phyloP scores from a whole-genome alignment of 2,329 filamentous ascomycete species.

The Shiraia bambusicola region DNA sequence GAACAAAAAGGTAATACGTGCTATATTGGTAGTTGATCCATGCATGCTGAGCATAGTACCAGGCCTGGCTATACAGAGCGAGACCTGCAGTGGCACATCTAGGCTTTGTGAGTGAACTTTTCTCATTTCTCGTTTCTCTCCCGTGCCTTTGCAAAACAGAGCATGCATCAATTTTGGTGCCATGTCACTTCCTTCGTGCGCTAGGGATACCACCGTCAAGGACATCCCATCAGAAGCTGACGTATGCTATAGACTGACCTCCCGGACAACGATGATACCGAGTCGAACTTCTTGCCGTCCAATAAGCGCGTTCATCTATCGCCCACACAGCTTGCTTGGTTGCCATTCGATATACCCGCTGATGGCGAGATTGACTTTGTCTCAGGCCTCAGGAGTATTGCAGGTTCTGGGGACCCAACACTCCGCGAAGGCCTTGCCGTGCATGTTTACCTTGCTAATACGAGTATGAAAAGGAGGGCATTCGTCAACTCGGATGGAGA shows the following conservation, averaged over 20 bases:
- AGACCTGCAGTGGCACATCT: constrained; percentile 43
- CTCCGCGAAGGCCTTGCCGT: constrained; percentile 41
- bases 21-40: background rate
- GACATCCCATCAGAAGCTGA: constrained; percentile 21
- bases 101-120: constrained; percentile 37
- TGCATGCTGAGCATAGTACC: constrained; percentile 5
- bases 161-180: background rate
- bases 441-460: constrained; percentile 39
- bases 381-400: constrained; percentile 40
- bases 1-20: constrained; percentile 36
- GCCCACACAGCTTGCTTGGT: constrained; percentile 42
- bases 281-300: constrained; percentile 39
- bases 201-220: background rate
- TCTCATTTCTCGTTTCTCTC: constrained; percentile 1
- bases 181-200: background rate
- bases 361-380: constrained; percentile 38
- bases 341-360: constrained; percentile 38
- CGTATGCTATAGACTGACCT: constrained; percentile 34
- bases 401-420: constrained; percentile 43
- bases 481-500: constrained; percentile 70
- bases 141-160: constrained; percentile 10
- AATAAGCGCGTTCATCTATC: constrained; percentile 42
- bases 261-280: constrained; percentile 40
- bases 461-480: constrained; percentile 40
- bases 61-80: constrained; percentile 38